A percentile compares a stretch with the other conserved stretches of the same genome.
Evolutionary conservation across 148 eudicot species (phyloP).

Genomic region (Cornus controversa): DNA sequence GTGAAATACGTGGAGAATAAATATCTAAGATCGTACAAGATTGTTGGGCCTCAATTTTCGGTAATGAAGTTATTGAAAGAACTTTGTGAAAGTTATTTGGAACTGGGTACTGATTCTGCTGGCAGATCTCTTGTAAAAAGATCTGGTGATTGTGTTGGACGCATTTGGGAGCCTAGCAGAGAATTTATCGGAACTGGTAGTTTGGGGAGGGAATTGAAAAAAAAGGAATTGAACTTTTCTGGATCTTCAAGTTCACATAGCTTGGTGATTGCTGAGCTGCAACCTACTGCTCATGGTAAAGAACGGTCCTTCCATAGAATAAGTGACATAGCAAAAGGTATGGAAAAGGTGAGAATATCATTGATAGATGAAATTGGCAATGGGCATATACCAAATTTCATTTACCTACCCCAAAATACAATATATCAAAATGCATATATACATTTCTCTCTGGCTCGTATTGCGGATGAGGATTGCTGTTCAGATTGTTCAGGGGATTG

Average conservation of each 20-base stretch:
- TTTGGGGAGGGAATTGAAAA: constrained; percentile 11
- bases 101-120: constrained; percentile 17
- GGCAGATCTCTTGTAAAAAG: constrained; percentile 8
- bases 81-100: constrained; percentile 29
- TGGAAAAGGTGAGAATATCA: constrained; percentile 48
- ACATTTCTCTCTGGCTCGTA: constrained; percentile 55
- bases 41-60: constrained; percentile 26
- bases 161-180: constrained; percentile 9
- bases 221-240: constrained; percentile 16
- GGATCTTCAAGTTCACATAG: constrained; percentile 13
- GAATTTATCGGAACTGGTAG: constrained; percentile 2
- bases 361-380: constrained; percentile 41
- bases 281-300: constrained; percentile 8
- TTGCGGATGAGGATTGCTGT: constrained; percentile 61
- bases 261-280: constrained; percentile 11
- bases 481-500: constrained; percentile 51
- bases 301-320: constrained; percentile 14
- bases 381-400: constrained; percentile 34
- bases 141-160: constrained; percentile 15
- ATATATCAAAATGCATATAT: constrained; percentile 60
- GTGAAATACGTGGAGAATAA: constrained; percentile 42
- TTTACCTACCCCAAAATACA: constrained; percentile 43
- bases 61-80: constrained; percentile 33
- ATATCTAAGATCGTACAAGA: constrained; percentile 31
- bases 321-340: constrained; percentile 55